Evolutionary conservation across 2,329 filamentous ascomycete genomes (phyloP).

Genomic region (Purpureocillium lavendulum): DNA sequence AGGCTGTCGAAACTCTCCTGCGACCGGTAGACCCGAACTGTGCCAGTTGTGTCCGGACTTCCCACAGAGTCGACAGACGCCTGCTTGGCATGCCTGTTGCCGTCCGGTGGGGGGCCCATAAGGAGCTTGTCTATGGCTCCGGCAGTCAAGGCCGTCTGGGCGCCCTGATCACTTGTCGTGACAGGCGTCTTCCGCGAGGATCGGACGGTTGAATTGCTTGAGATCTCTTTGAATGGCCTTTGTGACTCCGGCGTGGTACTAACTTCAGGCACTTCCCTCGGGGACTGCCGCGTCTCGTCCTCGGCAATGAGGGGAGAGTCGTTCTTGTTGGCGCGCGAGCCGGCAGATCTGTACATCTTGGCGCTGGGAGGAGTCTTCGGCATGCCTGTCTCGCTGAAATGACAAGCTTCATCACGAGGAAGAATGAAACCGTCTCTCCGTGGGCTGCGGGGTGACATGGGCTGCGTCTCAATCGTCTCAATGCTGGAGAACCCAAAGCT

Average conservation of each 20-base stretch:
- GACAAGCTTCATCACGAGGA: conserved; percentile 33
- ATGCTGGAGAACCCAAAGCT: conserved; percentile 35
- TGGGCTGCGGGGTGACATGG: conserved; percentile 38
- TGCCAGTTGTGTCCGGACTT: conserved; percentile 28
- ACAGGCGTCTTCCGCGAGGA: conserved; percentile 28
- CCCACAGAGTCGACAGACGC: conserved; percentile 25
- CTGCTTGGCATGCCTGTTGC: conserved; percentile 23
- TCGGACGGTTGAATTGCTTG: conserved; percentile 43
- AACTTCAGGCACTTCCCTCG: conserved; percentile 25
- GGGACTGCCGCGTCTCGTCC: conserved; percentile 53
- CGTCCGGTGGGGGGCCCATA: conserved; percentile 27
- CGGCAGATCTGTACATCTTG: conserved; percentile 32
- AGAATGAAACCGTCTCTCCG: conserved; percentile 50
- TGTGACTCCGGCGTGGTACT: conserved; percentile 45
- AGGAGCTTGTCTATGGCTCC: conserved; percentile 73
- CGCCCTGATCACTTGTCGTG: conserved; percentile 58
- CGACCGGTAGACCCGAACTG: conserved; percentile 36
- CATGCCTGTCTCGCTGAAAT: conserved; percentile 17
- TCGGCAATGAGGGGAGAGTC: conserved; percentile 49
- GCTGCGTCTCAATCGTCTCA: conserved; percentile 36
- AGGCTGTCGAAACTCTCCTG: conserved; percentile 42
- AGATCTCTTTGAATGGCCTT: conserved; percentile 52
- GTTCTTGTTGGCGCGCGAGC: conserved; percentile 35
- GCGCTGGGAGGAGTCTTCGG: conserved; percentile 31
- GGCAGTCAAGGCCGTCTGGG: conserved; percentile 78